Percentiles rank a stretch among this genome's conserved stretches.
phyloP scores from a whole-genome alignment of 2,329 filamentous ascomycete genomes.

The Penicillium aurantiogriseum region DNA sequence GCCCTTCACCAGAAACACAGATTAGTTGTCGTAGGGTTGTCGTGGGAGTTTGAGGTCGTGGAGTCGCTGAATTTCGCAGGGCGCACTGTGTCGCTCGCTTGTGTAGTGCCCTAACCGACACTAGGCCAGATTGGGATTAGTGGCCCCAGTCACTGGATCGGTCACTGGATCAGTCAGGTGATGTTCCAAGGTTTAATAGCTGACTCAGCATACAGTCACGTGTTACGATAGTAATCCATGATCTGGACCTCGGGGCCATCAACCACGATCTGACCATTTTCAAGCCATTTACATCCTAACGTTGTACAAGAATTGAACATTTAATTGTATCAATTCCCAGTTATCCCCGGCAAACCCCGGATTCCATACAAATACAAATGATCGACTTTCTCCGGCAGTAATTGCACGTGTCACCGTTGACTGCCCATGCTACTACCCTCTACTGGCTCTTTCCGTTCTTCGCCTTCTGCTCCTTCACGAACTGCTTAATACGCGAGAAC shows the following conservation, averaged over 20 bases:
- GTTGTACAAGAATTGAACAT: neutral
- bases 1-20: slow-evolving; percentile 48
- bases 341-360: neutral
- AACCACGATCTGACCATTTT: neutral
- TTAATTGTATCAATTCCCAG: neutral
- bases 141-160: neutral
- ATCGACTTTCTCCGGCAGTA: neutral
- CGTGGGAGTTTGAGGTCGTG: slow-evolving; percentile 42
- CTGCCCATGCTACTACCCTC: neutral
- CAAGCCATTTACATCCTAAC: neutral
- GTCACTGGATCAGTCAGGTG: slow-evolving; percentile 21
- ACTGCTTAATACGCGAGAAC: slow-evolving; percentile 47
- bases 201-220: slow-evolving; percentile 15
- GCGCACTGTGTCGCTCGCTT: slow-evolving; percentile 44
- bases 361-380: neutral
- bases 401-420: neutral
- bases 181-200: slow-evolving; percentile 1
- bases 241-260: neutral
- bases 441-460: slow-evolving; percentile 31
- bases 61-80: slow-evolving; percentile 45
- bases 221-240: neutral
- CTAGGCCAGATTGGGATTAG: slow-evolving; percentile 33
- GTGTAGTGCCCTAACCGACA: slow-evolving; percentile 42
- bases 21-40: slow-evolving; percentile 42
- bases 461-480: slow-evolving; percentile 43